Evolutionary conservation across 495 filamentous ascomycete genomes (phyloP).

Genomic region (Parmelia sp.): DNA sequence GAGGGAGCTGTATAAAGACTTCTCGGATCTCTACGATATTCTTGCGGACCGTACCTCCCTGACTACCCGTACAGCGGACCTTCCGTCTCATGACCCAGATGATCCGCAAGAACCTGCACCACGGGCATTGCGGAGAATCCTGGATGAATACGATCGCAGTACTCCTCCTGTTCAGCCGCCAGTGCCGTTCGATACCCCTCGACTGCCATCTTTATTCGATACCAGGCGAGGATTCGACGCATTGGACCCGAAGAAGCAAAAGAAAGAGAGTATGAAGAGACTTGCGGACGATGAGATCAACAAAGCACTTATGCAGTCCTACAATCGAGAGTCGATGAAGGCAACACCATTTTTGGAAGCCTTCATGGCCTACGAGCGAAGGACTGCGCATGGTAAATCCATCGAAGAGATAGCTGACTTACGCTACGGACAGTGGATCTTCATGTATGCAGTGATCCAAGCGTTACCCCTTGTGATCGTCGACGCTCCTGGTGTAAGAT

Average conservation of each 20-base stretch:
- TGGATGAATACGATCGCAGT: slow-evolving; percentile 81
- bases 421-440: slow-evolving; percentile 85
- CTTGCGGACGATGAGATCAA: slow-evolving; percentile 73
- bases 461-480: slow-evolving; percentile 83
- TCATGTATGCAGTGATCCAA: slow-evolving; percentile 87
- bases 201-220: slow-evolving; percentile 60
- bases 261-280: slow-evolving; percentile 57
- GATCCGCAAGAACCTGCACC: slow-evolving; percentile 41
- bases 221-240: slow-evolving; percentile 55
- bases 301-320: slow-evolving; percentile 63
- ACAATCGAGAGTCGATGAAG: slow-evolving; percentile 63
- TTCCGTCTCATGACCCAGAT: slow-evolving; percentile 32
- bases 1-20: slow-evolving; percentile 75
- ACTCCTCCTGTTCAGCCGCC: slow-evolving; percentile 85
- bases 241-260: slow-evolving; percentile 62
- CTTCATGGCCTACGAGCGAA: slow-evolving; percentile 78
- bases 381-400: slow-evolving; percentile 62
- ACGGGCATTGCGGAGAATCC: slow-evolving; percentile 61
- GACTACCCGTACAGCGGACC: slow-evolving; percentile 44
- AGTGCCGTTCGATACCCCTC: slow-evolving; percentile 84
- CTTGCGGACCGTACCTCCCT: slow-evolving; percentile 63
- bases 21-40: slow-evolving; percentile 81
- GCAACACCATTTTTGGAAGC: slow-evolving; percentile 64
- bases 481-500: slow-evolving; percentile 74
- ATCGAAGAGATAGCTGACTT: slow-evolving; percentile 69